phyloP scores from a whole-genome alignment of 2,329 filamentous ascomycete genomes.

The Xylaria multiplex region DNA sequence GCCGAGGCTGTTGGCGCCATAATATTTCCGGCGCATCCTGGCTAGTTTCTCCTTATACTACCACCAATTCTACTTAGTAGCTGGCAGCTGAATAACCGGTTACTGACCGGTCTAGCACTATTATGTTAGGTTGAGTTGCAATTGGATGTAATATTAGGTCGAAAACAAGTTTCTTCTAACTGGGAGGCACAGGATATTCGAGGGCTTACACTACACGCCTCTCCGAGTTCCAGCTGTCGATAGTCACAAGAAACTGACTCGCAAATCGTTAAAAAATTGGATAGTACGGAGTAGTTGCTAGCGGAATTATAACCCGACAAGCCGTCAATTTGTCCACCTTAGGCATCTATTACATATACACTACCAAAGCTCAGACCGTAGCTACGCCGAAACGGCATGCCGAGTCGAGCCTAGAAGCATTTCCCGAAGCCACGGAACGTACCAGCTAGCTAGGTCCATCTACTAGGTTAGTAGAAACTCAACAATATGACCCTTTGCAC shows the following conservation, averaged over 20 bases:
- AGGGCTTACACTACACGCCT: background rate
- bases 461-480: background rate
- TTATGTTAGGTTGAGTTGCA: slow-evolving; percentile 9
- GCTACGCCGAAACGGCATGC: background rate
- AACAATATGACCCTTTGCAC: background rate
- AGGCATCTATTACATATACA: background rate
- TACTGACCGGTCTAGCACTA: slow-evolving; percentile 20
- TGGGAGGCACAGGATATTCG: background rate
- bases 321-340: background rate
- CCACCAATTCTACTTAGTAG: slow-evolving; percentile 11
- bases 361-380: background rate
- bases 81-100: slow-evolving; percentile 25
- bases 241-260: slow-evolving; percentile 22
- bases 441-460: background rate
- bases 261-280: background rate
- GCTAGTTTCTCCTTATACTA: slow-evolving; percentile 7
- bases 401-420: slow-evolving; percentile 2
- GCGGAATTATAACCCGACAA: slow-evolving; percentile 5
- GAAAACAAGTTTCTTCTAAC: background rate
- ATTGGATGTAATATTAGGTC: slow-evolving; percentile 13
- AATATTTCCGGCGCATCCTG: slow-evolving; percentile 8
- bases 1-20: slow-evolving; percentile 28
- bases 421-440: background rate
- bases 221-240: background rate
- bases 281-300: background rate